Conservation (phyloP, 2,329 filamentous ascomycete species). For the Elsinoe arachidis region DNA sequence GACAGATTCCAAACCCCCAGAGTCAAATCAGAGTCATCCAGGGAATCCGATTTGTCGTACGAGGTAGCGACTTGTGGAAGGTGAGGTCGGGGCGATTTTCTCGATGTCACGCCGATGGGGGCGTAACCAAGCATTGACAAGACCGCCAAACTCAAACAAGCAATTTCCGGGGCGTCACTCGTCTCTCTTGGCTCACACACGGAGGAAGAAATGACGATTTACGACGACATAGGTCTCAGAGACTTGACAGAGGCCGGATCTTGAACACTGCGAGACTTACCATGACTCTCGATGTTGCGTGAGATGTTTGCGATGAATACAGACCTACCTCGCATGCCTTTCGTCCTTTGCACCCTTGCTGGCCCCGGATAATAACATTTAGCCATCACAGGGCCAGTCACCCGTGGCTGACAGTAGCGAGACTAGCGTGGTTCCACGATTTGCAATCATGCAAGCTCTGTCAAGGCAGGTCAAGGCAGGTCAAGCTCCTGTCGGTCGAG, state of each 20-base stretch:
- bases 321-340: not conserved
- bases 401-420: not conserved
- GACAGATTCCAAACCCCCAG: not conserved
- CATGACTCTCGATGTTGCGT: not conserved
- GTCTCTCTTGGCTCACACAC: constrained; percentile 5
- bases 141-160: constrained; percentile 9
- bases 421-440: constrained; percentile 2
- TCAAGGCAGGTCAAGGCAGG: not conserved
- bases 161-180: constrained; percentile 1
- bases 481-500: not conserved
- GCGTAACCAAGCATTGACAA: constrained; percentile 8
- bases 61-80: not conserved
- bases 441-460: constrained; percentile 7
- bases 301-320: not conserved
- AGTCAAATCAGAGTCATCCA: not conserved
- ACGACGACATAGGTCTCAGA: not conserved
- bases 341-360: not conserved
- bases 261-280: not conserved
- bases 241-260: not conserved
- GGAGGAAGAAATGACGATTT: not conserved
- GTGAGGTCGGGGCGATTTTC: not conserved
- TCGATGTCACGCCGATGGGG: not conserved
- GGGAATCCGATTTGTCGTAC: constrained; percentile 4
- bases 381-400: not conserved
- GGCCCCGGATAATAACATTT: not conserved